Evolutionary conservation across 148 eudicot genomes (phyloP), one percentile per base, ranked within the genome.

Genomic region (Fagopyrum tataricum): DNA sequence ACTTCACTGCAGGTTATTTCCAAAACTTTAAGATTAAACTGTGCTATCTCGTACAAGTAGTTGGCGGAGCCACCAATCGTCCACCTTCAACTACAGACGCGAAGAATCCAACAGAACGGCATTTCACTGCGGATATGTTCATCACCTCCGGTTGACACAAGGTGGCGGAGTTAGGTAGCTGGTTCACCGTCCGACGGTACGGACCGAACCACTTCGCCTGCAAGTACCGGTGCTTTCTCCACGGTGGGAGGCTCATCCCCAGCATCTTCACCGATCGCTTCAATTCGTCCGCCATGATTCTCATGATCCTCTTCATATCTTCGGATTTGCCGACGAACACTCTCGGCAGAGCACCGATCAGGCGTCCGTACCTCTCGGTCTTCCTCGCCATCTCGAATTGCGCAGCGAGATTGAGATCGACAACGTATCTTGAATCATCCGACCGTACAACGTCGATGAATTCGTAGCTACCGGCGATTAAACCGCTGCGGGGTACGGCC

Each of bases 141-240:
- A 44, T 20, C 4, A 41, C 21, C 39, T 67, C 81, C 49, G 10
- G 49, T 46, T 46, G 49, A 59, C 74, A 37, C 40, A 26, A 41
- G 8, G 55, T 4, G 41, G 49, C 78, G 17, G 71, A 41, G n/a
- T 5, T 61, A 67, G 77, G 76, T 0, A 76, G 31, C 26, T 68
- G 75, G 43, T 82, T 83, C 6, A 72, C 68, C 55, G 88, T 87
- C 75, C 96, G 81, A 4, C 84, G 81, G 76, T 88, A 80, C 42
- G 90, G 74, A 6, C 98, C 98, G 15, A 95, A 77, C 98, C 98
- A 95, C 83, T 91, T 95, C 69, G 82, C 81, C 79, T 91, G 96
- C 96, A 95, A 83, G 78, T 79, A 90, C 17, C 92, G 87, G 70
- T 88, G 84, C 53, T 86, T 90, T 52, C 97, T 83, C 98, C 98